Percentiles rank a stretch among this genome's conserved stretches.
phyloP scores from a whole-genome alignment of 1,284 basidiomycete genomes.

The Phellopilus nigrolimitatus region DNA sequence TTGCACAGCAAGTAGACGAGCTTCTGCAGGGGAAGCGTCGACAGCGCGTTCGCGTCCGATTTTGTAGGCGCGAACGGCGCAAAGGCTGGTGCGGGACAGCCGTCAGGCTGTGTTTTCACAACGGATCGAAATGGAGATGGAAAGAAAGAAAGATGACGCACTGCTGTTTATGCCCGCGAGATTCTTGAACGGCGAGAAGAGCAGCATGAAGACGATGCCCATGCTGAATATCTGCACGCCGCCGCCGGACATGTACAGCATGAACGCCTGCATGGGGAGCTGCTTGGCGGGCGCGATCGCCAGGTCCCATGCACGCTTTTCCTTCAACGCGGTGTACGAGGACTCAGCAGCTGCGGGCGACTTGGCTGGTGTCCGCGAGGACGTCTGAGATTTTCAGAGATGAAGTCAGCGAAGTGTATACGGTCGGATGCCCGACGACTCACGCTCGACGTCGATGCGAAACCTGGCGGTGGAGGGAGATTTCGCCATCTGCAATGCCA shows the following conservation, averaged over 20 bases:
- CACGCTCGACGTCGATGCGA: conserved; percentile 31
- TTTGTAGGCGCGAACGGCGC: conserved; percentile 57
- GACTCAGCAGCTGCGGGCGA: conserved; percentile 31
- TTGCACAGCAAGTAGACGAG: conserved; percentile 67
- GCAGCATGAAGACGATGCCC: conserved; percentile 87
- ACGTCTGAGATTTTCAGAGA: neutral
- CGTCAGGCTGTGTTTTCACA: too few relatives aligned
- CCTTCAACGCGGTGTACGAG: conserved; percentile 65
- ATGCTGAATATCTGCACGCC: conserved; percentile 93
- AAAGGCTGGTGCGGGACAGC: conserved; percentile 43
- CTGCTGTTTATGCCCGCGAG: conserved; percentile 71
- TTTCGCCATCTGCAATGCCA: conserved; percentile 53
- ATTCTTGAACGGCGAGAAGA: conserved; percentile 78
- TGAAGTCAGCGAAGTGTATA: conserved; percentile 27
- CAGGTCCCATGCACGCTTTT: conserved; percentile 83
- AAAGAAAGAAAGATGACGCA: conserved; percentile 33
- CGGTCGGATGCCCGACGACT: neutral
- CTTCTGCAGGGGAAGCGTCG: conserved; percentile 61
- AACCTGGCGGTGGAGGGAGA: conserved; percentile 60
- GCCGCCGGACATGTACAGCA: conserved; percentile 94
- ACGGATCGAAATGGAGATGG: neutral
- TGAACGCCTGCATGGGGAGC: conserved; percentile 91
- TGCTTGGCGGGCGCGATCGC: conserved; percentile 82
- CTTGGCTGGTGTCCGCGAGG: conserved; percentile 37
- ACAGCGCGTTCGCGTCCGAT: conserved; percentile 45